Percentiles rank a stretch among this genome's conserved stretches.
phyloP scores from a whole-genome alignment of 257 asterid species.

The Eucommia ulmoides region DNA sequence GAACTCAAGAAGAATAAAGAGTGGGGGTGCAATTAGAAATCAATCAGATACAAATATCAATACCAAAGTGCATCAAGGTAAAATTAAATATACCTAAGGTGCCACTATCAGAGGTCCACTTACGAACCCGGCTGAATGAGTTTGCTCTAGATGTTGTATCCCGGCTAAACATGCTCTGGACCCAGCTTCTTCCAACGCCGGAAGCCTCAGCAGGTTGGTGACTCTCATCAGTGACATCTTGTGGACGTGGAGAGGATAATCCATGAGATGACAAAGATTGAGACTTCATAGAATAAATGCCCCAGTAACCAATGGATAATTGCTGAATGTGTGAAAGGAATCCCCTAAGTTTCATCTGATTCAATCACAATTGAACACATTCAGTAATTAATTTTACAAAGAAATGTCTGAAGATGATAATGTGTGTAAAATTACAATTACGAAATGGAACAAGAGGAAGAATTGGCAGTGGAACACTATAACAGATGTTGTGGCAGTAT shows the following conservation, averaged over 20 bases:
- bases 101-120: slow-evolving; percentile 55
- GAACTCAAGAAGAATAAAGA: slow-evolving; percentile 12
- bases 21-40: slow-evolving; percentile 13
- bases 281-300: slow-evolving; percentile 57
- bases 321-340: slow-evolving; percentile 73
- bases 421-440: neutral
- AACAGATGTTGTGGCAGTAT: neutral
- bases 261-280: slow-evolving; percentile 58
- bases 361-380: slow-evolving; percentile 10
- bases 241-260: slow-evolving; percentile 77
- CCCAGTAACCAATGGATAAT: slow-evolving; percentile 82
- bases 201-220: slow-evolving; percentile 81
- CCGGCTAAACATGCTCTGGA: slow-evolving; percentile 95
- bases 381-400: neutral
- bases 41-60: slow-evolving; percentile 1
- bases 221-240: slow-evolving; percentile 45
- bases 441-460: neutral
- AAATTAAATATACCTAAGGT: slow-evolving; percentile 19
- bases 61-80: slow-evolving; percentile 1
- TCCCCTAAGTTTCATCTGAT: slow-evolving; percentile 82
- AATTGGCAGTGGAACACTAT: neutral
- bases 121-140: slow-evolving; percentile 62
- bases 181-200: slow-evolving; percentile 95
- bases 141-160: slow-evolving; percentile 46
- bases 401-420: neutral